Conservation (phyloP, 345 rosid genomes). For the Reutealis trisperma region DNA sequence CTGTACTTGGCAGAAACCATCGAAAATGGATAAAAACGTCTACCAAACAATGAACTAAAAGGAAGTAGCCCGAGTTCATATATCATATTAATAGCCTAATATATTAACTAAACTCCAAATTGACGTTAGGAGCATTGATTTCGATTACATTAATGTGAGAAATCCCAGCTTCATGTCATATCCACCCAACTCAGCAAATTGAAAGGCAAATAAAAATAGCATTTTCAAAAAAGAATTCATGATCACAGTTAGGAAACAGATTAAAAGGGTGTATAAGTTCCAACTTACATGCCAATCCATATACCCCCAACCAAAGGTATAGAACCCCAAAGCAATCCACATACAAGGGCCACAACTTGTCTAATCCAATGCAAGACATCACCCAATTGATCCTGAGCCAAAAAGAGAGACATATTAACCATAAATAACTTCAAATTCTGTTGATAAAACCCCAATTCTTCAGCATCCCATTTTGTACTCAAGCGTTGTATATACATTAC, state of each 20-base stretch:
- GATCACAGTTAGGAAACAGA: background rate
- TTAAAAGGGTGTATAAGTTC: background rate
- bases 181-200: background rate
- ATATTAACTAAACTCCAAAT: background rate
- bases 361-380: constrained; percentile 98
- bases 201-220: background rate
- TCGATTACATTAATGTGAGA: background rate
- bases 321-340: constrained; percentile 88
- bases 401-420: background rate
- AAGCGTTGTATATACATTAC: background rate
- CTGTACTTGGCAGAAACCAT: too few species aligned
- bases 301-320: constrained; percentile 88
- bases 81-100: background rate
- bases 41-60: background rate
- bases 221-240: background rate
- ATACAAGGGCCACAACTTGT: constrained; percentile 71
- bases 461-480: background rate
- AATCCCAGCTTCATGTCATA: background rate
- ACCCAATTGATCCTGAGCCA: constrained; percentile 89
- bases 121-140: too few species aligned
- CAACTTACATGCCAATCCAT: constrained; percentile 81
- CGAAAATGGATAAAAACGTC: background rate
- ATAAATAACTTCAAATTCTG: background rate
- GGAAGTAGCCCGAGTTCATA: background rate
- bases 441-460: constrained; percentile 1